Percentiles rank a stretch among this genome's conserved stretches.
Evolutionary conservation across 192 early-diverging fungal genomes (phyloP).

Genomic region (Backusella sp.): DNA sequence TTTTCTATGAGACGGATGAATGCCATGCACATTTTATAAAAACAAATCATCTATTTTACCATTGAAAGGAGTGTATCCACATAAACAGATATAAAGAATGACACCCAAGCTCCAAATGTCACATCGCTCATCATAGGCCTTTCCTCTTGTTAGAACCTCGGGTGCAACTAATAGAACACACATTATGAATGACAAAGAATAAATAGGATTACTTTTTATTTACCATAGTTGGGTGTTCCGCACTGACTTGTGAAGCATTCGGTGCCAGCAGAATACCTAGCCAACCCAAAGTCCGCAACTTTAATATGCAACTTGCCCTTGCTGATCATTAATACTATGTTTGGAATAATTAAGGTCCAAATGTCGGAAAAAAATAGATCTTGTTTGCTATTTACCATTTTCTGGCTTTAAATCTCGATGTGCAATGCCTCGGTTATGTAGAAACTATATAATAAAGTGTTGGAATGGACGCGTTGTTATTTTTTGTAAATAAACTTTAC

Average conservation of each 20-base stretch:
- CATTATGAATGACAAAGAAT: too few relatives aligned
- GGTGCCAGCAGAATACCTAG: constrained; percentile 47
- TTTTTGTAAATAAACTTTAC: constrained; percentile 2
- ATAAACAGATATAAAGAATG: constrained; percentile 89
- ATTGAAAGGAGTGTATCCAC: constrained; percentile 86
- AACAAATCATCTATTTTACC: background rate
- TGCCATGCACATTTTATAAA: background rate
- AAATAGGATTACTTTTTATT: too few relatives aligned
- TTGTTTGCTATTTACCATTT: constrained; percentile 33
- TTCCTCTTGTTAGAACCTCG: background rate
- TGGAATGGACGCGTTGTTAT: background rate
- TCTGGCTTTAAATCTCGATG: constrained; percentile 94
- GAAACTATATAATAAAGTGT: constrained; percentile 49
- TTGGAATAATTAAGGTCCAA: background rate
- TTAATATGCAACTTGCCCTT: constrained; percentile 62
- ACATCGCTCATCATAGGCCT: constrained; percentile 6
- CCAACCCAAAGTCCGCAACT: constrained; percentile 92
- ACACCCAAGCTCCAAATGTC: constrained; percentile 98
- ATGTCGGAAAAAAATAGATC: background rate
- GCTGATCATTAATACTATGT: constrained; percentile 48
- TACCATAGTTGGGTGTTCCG: constrained; percentile 85
- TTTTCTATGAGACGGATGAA: background rate
- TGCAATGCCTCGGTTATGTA: constrained; percentile 78
- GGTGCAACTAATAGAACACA: constrained; percentile 18
- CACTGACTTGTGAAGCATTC: constrained; percentile 56